Base-by-base conservation (phyloP, 1,284 basidiomycete species). In the Moesziomyces sp. region DNA sequence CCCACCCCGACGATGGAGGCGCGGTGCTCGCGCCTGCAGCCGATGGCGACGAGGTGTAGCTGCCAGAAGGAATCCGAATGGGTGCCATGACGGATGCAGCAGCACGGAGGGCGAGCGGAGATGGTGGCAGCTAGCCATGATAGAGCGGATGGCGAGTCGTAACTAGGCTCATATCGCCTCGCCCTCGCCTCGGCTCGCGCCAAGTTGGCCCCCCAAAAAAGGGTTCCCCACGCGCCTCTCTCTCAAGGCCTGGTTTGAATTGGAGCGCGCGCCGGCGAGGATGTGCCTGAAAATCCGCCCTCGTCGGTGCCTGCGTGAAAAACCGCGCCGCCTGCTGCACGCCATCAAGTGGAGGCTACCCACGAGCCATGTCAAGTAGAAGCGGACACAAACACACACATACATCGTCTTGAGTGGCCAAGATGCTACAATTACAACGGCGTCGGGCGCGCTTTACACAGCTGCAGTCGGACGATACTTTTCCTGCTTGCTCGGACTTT, bases 1-100 rank as follows among this genome's bases (percentile, higher is more conserved):
- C 77, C 82, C 82, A 83, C 2, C 70, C 70, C 1, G 64, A 64
- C 14, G 62, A 65, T 2, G 70, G 48, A 1, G 70, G 60, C 0
- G 70, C 64, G 0, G 70, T 73, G 23, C 34, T 50, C 2, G 71
- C 58, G 21, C 65, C 61, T 0, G 64, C 43, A 3, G 54, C 28
- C 3, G 57, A 5, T 23, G 30, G 30, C 30, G 44, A 43, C 19
- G 58, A 49, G 47, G 35, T 11, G 44, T 65, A 57, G 18, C 46
- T 56, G 38, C 54, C 71, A 10, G 65, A 68, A 0, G 71, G 71
- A 38, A 74, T 74, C 18, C 71, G 71, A 24, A 69, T 68, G 1
- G 71, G 71, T 10, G 71, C 65, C 71, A 74, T 73, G 43, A 30
- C 28, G 5, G 6, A 35, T n/a, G 23, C 18, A 6, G 30, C 30